A percentile compares a stretch with the other conserved stretches of the same genome.
phyloP scores from a whole-genome alignment of 2,329 filamentous ascomycete species.

The Pseudogymnoascus destructans region DNA sequence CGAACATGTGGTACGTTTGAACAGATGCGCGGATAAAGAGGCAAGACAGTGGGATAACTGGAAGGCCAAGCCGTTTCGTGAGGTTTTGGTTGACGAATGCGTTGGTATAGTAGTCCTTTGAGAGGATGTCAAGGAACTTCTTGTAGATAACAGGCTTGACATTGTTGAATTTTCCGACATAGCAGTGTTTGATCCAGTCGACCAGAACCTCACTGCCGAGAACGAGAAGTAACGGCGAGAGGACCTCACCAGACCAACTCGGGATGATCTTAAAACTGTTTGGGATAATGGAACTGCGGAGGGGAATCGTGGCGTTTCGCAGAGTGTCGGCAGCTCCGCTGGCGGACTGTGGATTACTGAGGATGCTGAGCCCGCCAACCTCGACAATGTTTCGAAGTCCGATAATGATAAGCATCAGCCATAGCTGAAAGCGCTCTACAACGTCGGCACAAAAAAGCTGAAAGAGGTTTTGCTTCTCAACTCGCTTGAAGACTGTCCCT shows the following conservation, averaged over 20 bases:
- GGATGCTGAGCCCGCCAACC: constrained; percentile 67
- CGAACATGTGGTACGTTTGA: constrained; percentile 97
- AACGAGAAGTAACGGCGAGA: constrained; percentile 87
- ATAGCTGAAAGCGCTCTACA: constrained; percentile 92
- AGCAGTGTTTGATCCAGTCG: constrained; percentile 93
- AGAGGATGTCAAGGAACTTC: constrained; percentile 81
- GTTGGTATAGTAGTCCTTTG: constrained; percentile 96
- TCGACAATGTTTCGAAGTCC: constrained; percentile 93
- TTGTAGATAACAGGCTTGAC: constrained; percentile 82
- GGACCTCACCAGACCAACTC: constrained; percentile 72
- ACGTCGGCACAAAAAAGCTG: constrained; percentile 94
- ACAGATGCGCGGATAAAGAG: constrained; percentile 89
- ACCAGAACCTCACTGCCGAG: constrained; percentile 94
- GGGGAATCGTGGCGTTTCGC: constrained; percentile 42
- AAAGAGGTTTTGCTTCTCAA: constrained; percentile 95
- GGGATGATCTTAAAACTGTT: constrained; percentile 86
- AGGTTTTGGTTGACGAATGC: constrained; percentile 84
- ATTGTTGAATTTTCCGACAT: constrained; percentile 98
- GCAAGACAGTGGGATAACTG: constrained; percentile 83
- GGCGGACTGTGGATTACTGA: constrained; percentile 32
- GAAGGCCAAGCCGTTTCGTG: constrained; percentile 77
- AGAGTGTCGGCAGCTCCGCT: constrained; percentile 32
- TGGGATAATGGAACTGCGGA: constrained; percentile 66
- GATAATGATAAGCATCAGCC: constrained; percentile 95
- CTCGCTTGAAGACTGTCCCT: constrained; percentile 94